phyloP scores from a whole-genome alignment of 2,329 filamentous ascomycete species.

The Pseudocercospora fuligena region DNA sequence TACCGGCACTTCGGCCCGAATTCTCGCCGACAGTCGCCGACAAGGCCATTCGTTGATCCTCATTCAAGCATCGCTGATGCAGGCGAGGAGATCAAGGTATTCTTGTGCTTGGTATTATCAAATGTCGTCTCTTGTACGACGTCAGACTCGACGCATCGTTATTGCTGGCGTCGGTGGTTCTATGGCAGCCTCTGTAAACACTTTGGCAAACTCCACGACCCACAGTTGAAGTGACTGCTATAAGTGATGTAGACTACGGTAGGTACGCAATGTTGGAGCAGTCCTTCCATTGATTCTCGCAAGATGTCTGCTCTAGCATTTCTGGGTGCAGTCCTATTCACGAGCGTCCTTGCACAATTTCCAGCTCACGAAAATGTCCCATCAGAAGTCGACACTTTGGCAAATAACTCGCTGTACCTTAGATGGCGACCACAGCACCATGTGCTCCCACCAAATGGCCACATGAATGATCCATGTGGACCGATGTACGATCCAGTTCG shows the following conservation, averaged over 20 bases:
- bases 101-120: neutral
- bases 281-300: neutral
- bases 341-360: neutral
- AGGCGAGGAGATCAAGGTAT: neutral
- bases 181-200: slow-evolving; percentile 1
- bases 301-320: neutral
- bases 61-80: neutral
- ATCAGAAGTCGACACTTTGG: neutral
- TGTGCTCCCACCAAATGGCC: slow-evolving; percentile 51
- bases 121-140: neutral
- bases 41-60: slow-evolving; percentile 1
- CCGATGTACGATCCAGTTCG: slow-evolving; percentile 53
- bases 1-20: neutral
- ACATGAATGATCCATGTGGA: slow-evolving; percentile 56
- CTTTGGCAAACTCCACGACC: neutral
- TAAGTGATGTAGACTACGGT: neutral
- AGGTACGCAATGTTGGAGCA: neutral
- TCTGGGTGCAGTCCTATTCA: neutral
- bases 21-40: neutral
- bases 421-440: slow-evolving; percentile 45
- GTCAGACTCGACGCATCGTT: neutral
- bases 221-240: neutral
- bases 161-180: neutral
- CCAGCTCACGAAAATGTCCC: slow-evolving; percentile 12
- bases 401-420: slow-evolving; percentile 15